phyloP scores from a whole-genome alignment of 805 yeast species.

The Kodamaea kakaduensis region DNA sequence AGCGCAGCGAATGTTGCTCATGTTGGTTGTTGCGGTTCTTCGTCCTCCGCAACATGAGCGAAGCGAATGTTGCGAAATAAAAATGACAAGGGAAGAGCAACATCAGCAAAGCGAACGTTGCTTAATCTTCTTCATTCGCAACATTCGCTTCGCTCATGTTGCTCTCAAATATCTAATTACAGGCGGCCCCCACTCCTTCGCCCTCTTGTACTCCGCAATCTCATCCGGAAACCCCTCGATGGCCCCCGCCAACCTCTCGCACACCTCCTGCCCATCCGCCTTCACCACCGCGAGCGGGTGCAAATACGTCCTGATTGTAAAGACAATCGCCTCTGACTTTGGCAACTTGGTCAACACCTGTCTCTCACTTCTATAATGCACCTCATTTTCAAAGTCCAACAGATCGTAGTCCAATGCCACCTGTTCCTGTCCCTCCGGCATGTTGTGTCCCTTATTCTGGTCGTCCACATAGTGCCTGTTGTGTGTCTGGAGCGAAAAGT shows the following conservation, averaged over 20 bases:
- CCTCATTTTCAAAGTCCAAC: conserved; percentile 36
- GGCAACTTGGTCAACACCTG: conserved; percentile 40
- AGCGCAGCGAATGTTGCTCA: no score
- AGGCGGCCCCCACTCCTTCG: conserved; percentile 68
- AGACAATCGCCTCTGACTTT: conserved; percentile 33
- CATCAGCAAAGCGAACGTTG: no score
- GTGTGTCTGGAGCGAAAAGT: conserved; percentile 40
- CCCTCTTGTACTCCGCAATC: conserved; percentile 58
- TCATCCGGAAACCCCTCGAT: conserved; percentile 59
- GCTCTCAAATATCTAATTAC: conserved; percentile 30
- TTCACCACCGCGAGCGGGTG: conserved; percentile 33
- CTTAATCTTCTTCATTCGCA: no score
- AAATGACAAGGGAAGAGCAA: no score
- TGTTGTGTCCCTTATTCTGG: conserved; percentile 37
- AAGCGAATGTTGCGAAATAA: no score
- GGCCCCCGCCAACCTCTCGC: conserved; percentile 56
- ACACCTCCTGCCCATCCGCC: conserved; percentile 31
- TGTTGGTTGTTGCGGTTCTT: no score
- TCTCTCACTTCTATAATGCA: conserved; percentile 42
- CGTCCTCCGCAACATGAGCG: no score
- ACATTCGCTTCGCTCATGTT: no score
- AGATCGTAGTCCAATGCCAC: conserved; percentile 24
- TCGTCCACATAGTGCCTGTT: conserved; percentile 33
- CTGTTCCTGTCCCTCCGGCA: conserved; percentile 23
- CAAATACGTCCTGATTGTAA: conserved; percentile 40